Percentiles rank a stretch among this genome's conserved stretches.
Evolutionary conservation across 1,139 yeast species (phyloP).

Genomic region (Nematodospora anomalae): DNA sequence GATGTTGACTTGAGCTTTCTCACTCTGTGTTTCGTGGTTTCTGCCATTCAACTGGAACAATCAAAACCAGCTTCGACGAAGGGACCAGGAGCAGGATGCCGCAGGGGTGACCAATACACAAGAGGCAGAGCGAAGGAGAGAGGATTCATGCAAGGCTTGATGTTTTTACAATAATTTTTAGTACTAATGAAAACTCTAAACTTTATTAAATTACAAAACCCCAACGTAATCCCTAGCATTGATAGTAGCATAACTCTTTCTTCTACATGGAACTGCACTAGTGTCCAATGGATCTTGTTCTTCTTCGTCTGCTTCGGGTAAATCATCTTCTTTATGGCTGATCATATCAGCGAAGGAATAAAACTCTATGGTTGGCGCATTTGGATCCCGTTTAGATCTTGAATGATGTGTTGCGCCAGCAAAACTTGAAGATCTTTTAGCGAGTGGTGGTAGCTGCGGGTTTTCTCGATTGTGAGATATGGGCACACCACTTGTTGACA

Average conservation of each 20-base stretch:
- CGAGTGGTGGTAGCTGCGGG: slow-evolving; percentile 2
- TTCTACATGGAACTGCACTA: slow-evolving; percentile 9
- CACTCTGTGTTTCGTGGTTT: background rate
- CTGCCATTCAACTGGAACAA: background rate
- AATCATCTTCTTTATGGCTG: slow-evolving; percentile 15
- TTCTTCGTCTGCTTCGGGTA: slow-evolving; percentile 3
- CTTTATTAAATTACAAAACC: slow-evolving; percentile 8
- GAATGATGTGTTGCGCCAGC: slow-evolving; percentile 14
- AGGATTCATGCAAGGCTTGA: too few relatives aligned
- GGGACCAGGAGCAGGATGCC: too few relatives aligned
- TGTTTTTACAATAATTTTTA: too few relatives aligned
- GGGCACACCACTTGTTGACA: slow-evolving; percentile 2
- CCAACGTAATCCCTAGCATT: slow-evolving; percentile 19
- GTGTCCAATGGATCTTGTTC: slow-evolving; percentile 2
- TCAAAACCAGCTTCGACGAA: too few relatives aligned
- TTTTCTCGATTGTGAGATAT: background rate
- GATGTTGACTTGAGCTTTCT: too few relatives aligned
- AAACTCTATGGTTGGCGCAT: slow-evolving; percentile 24
- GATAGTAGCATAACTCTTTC: slow-evolving; percentile 17
- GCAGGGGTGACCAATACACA: too few relatives aligned
- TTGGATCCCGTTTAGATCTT: slow-evolving; percentile 6
- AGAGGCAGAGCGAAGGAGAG: too few relatives aligned
- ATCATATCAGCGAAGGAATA: slow-evolving; percentile 36
- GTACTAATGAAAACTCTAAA: background rate
- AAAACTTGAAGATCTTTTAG: slow-evolving; percentile 15